Conservation (phyloP, 2,329 filamentous ascomycete species). For the Calonectria leucothoes region DNA sequence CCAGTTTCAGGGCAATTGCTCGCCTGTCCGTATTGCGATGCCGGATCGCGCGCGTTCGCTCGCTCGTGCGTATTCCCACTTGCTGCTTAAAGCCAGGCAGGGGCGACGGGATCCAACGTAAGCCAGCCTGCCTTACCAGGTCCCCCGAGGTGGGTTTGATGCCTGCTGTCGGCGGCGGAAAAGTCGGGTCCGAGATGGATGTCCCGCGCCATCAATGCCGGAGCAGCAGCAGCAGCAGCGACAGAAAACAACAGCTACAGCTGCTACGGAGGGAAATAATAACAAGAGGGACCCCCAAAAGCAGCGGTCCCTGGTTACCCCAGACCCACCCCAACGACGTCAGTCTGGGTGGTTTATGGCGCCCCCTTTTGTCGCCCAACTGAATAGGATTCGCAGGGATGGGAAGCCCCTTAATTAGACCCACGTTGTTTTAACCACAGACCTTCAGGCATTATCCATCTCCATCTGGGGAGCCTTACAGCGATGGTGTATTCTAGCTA, state of each 20-base stretch:
- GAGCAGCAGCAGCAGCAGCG: not conserved
- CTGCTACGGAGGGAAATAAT: too few relatives aligned
- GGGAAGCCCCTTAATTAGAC: slow-evolving; percentile 3
- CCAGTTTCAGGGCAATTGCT: not conserved
- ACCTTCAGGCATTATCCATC: not conserved
- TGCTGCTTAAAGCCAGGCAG: too few relatives aligned
- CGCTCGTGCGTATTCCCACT: not conserved
- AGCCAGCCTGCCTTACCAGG: not conserved
- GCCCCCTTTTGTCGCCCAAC: not conserved
- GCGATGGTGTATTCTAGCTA: slow-evolving; percentile 3
- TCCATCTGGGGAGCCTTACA: too few relatives aligned
- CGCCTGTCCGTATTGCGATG: not conserved
- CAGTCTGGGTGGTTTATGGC: slow-evolving; percentile 1
- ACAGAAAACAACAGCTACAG: not conserved
- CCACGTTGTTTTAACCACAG: not conserved
- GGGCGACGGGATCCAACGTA: slow-evolving; percentile 1
- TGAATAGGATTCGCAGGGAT: slow-evolving; percentile 2
- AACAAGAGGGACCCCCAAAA: not conserved
- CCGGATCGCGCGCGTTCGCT: not conserved
- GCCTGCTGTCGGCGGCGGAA: too few relatives aligned
- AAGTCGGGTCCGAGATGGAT: not conserved
- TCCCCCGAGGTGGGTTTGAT: too few relatives aligned
- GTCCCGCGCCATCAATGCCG: not conserved
- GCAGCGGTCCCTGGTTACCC: slow-evolving; percentile 2
- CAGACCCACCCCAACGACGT: slow-evolving; percentile 3